These are phyloP conservation scores for Cutaneotrichosporon cutaneum DNA, from an alignment of 1,284 basidiomycete genomes.

Conservation along the genomic window DNA sequence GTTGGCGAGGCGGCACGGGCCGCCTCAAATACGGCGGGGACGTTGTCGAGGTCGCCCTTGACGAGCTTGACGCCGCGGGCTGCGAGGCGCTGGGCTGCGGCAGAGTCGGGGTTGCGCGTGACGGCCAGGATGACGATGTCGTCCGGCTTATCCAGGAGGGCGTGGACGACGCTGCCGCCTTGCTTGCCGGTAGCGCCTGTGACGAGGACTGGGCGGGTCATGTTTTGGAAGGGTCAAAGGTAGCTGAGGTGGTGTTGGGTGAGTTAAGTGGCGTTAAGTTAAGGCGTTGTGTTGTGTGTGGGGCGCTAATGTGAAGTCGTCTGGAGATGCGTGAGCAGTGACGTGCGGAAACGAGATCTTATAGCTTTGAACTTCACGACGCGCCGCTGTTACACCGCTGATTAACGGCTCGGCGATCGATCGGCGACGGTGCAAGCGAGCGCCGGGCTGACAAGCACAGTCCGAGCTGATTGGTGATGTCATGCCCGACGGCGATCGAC, in stretches of 20 bases:
- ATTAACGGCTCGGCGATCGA: too few relatives aligned
- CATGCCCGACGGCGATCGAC: too few relatives aligned
- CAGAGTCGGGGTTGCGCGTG: constrained; percentile 27
- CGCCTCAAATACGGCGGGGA: constrained; percentile 21
- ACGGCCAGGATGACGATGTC: constrained; percentile 33
- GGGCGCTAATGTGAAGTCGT: too few relatives aligned
- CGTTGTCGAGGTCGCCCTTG: constrained; percentile 24
- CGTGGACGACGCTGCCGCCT: constrained; percentile 51
- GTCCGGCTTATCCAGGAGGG: constrained; percentile 21
- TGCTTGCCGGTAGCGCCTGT: constrained; percentile 57
- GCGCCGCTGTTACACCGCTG: too few relatives aligned
- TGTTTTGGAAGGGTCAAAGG: too few relatives aligned
- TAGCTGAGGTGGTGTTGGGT: background rate
- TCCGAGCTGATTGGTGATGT: too few relatives aligned
- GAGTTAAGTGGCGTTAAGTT: background rate
- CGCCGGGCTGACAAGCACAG: too few relatives aligned
- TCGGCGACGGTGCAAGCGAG: too few relatives aligned
- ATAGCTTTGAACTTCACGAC: too few relatives aligned
- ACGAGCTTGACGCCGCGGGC: constrained; percentile 30
- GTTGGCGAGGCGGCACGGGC: constrained; percentile 11
- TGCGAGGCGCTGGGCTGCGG: constrained; percentile 23
- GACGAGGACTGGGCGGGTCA: constrained; percentile 46
- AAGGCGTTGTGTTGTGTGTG: too few relatives aligned
- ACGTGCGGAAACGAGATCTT: too few relatives aligned
- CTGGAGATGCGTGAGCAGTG: too few relatives aligned